These are phyloP conservation scores for Podospora sp. DNA, from an alignment of 495 filamentous ascomycete species.

Conservation along the genomic window DNA sequence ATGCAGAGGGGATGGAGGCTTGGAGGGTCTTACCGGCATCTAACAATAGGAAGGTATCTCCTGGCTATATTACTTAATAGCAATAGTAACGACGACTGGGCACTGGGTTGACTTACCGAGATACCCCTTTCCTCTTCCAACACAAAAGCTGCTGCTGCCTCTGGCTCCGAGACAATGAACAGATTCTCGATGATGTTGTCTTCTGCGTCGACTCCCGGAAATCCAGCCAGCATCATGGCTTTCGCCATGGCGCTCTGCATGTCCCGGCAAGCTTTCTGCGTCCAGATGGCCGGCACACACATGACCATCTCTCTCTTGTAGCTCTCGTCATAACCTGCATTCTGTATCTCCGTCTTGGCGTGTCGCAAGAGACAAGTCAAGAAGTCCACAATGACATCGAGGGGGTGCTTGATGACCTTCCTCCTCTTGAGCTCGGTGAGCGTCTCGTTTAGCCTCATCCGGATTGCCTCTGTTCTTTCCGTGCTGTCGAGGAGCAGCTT, in stretches of 20 bases:
- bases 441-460: neutral
- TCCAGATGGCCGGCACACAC: constrained; percentile 39
- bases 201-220: constrained; percentile 23
- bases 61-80: constrained; percentile 1
- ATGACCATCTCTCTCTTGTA: constrained; percentile 30
- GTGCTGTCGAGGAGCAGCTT: neutral
- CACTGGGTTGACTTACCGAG: neutral
- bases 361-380: neutral
- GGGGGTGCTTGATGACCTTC: neutral
- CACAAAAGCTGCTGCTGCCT: constrained; percentile 37
- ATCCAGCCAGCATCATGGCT: constrained; percentile 29
- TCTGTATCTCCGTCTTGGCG: constrained; percentile 9
- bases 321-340: constrained; percentile 8
- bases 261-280: constrained; percentile 31
- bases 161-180: constrained; percentile 35
- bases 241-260: constrained; percentile 36
- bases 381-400: constrained; percentile 8
- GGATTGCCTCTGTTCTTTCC: neutral
- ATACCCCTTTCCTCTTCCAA: constrained; percentile 14
- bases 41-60: constrained; percentile 16
- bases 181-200: constrained; percentile 28
- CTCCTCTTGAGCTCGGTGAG: neutral
- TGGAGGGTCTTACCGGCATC: constrained; percentile 27
- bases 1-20: constrained; percentile 22
- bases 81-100: neutral